phyloP scores from a whole-genome alignment of 768 basidiomycete species.

The Suillus subluteus region DNA sequence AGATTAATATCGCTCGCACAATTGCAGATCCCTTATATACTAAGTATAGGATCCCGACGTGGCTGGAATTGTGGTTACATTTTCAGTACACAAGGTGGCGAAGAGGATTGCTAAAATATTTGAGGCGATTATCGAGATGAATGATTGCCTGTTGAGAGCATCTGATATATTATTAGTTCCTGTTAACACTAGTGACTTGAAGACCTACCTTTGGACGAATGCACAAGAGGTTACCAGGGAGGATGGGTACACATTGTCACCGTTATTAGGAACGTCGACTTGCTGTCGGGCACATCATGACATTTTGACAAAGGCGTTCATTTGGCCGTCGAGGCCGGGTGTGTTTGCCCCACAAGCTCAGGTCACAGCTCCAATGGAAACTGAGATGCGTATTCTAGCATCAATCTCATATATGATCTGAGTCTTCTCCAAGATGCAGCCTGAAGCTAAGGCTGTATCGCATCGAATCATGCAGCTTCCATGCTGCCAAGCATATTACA shows the following conservation, averaged over 20 bases:
- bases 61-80: background rate
- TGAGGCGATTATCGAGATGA: background rate
- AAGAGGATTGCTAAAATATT: slow-evolving; percentile 12
- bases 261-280: background rate
- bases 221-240: background rate
- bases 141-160: slow-evolving; percentile 7
- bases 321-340: background rate
- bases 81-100: background rate
- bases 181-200: background rate
- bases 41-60: no score
- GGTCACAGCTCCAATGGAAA: background rate
- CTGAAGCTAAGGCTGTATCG: background rate
- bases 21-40: background rate
- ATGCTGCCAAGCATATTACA: background rate
- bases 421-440: background rate
- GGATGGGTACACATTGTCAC: background rate
- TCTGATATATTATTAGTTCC: background rate
- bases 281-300: background rate
- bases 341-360: background rate
- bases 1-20: background rate
- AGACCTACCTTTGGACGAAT: background rate
- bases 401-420: background rate
- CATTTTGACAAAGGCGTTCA: background rate
- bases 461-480: background rate
- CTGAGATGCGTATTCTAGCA: slow-evolving; percentile 2